Evolutionary conservation across 2,329 filamentous ascomycete genomes (phyloP).

Genomic region (Gremmenia infestans): DNA sequence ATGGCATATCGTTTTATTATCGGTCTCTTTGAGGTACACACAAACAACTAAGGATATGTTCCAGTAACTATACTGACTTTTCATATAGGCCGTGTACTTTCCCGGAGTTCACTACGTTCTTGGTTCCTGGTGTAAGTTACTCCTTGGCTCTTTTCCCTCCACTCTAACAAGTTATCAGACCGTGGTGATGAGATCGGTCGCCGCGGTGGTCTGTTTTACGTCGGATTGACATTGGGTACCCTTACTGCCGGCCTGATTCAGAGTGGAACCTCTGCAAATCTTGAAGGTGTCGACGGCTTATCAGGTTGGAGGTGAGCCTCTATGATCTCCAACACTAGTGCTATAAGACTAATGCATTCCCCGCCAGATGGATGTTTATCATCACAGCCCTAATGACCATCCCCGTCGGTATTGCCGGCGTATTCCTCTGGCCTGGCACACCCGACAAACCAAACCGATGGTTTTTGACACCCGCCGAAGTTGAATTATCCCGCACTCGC

Average conservation of each 20-base stretch:
- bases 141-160: constrained; percentile 2
- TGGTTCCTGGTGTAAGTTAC: constrained; percentile 28
- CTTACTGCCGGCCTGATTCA: constrained; percentile 24
- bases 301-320: constrained; percentile 31
- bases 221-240: constrained; percentile 23
- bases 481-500: constrained; percentile 40
- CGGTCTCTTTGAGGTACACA: constrained; percentile 44
- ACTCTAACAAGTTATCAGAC: too few relatives aligned
- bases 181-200: constrained; percentile 26
- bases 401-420: constrained; percentile 46
- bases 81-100: constrained; percentile 30
- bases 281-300: constrained; percentile 20
- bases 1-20: constrained; percentile 50
- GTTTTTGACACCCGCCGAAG: constrained; percentile 42
- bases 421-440: constrained; percentile 47
- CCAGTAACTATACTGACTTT: neutral
- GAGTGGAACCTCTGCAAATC: constrained; percentile 16
- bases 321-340: neutral
- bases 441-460: constrained; percentile 44
- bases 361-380: constrained; percentile 51
- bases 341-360: constrained; percentile 34
- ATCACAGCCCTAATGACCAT: constrained; percentile 51
- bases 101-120: constrained; percentile 34
- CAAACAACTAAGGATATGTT: neutral
- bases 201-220: constrained; percentile 22